phyloP scores from a whole-genome alignment of 306 rosid genomes.

The Hylodesmum podocarpum region DNA sequence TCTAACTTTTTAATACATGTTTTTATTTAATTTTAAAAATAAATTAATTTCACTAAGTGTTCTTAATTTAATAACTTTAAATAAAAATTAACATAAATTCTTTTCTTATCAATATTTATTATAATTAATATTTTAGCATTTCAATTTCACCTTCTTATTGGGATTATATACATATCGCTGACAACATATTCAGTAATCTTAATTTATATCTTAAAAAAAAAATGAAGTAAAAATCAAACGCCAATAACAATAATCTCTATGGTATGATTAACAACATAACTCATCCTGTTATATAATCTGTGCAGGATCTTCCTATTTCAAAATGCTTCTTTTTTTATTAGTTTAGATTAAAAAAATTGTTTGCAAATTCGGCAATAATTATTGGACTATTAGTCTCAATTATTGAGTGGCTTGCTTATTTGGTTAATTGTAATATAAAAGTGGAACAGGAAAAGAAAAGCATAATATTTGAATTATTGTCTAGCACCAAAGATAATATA shows the following conservation, averaged over 20 bases:
- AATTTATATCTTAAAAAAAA: not conserved
- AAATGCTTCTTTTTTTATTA: not conserved
- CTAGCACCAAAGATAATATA: slow-evolving; percentile 18
- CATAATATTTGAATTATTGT: slow-evolving; percentile 16
- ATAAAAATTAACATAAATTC: too few species aligned
- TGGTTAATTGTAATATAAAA: not conserved
- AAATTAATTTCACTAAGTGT: too few species aligned
- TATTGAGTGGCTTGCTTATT: slow-evolving; percentile 18
- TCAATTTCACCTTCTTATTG: not conserved
- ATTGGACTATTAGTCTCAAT: slow-evolving; percentile 26
- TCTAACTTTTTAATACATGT: too few species aligned
- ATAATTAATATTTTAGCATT: too few species aligned
- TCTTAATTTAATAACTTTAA: too few species aligned
- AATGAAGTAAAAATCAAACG: not conserved
- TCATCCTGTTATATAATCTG: not conserved
- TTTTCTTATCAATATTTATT: too few species aligned
- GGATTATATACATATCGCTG: not conserved
- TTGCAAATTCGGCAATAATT: slow-evolving; percentile 25
- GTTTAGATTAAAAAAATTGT: not conserved
- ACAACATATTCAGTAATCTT: not conserved
- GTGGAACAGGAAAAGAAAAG: not conserved
- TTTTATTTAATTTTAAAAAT: too few species aligned
- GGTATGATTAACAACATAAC: not conserved
- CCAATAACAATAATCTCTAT: not conserved
- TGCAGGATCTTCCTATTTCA: not conserved